Evolutionary conservation across 148 eudicot genomes (phyloP), one percentile per base, ranked within the genome.

Genomic region (Cornus controversa): DNA sequence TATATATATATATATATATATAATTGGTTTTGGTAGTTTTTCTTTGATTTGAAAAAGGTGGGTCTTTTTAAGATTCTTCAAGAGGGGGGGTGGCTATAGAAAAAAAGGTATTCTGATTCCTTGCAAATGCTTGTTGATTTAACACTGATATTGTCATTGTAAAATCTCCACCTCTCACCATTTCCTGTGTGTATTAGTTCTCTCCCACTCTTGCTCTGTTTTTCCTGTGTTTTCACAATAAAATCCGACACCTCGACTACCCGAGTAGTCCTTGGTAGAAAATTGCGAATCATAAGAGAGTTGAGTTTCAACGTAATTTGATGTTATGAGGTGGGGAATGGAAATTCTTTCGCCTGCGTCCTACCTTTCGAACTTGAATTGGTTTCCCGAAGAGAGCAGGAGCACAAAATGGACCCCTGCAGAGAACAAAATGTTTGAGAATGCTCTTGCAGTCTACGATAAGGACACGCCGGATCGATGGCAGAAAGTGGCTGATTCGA

Each of bases 351-450:
- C 94, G 5, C 87, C 92, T 9, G 65, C 79, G 62, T 88, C 89
- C 34, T 87, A 88, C 75, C 80, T 89, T 14, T 82, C 96, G 57
- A 83, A 72, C 75, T 82, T 91, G 15, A 88, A 85, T 64, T 91
- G 97, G 98, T 85, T 88, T 67, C 74, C 85, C 20, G 96, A 93
- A 45, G 91, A 86, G 69, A 84, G 89, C 82, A 79, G 83, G 77
- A 83, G 83, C 77, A 78, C 90, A 26, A 87, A 73, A 53, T 96
- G 99, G 99, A 96, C 91, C 10, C 88, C 87, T 8, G 89, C 84
- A 6, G 98, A 96, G 85, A 96, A 96, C 93, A 96, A 96, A 85
- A 70, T 80, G 72, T 96, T 96, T 54, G 99, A 96, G 74, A 88
- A 93, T 78, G 97, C 97, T 2, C 88, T 96, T 28, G 99, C 99